Percentiles rank a stretch among this genome's conserved stretches.
Evolutionary conservation across 2,329 filamentous ascomycete species (phyloP).

Genomic region (Fusarium pseudocircinatum): DNA sequence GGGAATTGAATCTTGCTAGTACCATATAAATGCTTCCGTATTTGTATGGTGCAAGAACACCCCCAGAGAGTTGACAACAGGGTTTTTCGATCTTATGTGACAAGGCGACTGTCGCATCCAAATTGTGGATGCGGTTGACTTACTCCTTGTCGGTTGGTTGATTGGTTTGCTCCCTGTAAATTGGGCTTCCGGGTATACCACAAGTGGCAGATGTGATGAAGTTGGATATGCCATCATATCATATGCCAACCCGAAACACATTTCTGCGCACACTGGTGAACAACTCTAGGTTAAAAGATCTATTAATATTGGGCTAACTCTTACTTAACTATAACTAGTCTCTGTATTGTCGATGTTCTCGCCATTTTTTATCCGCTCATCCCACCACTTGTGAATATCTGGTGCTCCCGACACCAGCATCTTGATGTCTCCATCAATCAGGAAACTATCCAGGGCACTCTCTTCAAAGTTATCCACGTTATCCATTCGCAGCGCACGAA

Average conservation of each 20-base stretch:
- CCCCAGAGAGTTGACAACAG: background rate
- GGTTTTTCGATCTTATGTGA: background rate
- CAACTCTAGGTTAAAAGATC: no score
- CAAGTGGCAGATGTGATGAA: background rate
- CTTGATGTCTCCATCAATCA: background rate
- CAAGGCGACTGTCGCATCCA: fast-evolving
- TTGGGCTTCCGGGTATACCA: fast-evolving
- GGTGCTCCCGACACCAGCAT: background rate
- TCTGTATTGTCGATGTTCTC: background rate
- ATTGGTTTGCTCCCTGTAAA: fast-evolving
- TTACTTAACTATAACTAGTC: fast-evolving
- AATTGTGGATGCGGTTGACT: fast-evolving
- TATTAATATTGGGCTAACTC: no score
- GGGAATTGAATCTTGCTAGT: fast-evolving
- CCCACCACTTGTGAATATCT: background rate
- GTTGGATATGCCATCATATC: no score
- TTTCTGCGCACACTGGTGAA: no score
- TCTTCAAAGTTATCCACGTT: background rate
- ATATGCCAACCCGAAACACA: no score
- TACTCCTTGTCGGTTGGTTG: fast-evolving
- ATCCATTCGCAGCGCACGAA: background rate
- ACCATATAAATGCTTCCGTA: fast-evolving
- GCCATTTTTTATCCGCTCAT: background rate
- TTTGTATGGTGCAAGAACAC: background rate
- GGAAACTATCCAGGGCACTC: background rate